These are phyloP conservation scores for Chaetoceros muelleri DNA, from an alignment of 108 stramenopile genomes.

Conservation along the genomic window DNA sequence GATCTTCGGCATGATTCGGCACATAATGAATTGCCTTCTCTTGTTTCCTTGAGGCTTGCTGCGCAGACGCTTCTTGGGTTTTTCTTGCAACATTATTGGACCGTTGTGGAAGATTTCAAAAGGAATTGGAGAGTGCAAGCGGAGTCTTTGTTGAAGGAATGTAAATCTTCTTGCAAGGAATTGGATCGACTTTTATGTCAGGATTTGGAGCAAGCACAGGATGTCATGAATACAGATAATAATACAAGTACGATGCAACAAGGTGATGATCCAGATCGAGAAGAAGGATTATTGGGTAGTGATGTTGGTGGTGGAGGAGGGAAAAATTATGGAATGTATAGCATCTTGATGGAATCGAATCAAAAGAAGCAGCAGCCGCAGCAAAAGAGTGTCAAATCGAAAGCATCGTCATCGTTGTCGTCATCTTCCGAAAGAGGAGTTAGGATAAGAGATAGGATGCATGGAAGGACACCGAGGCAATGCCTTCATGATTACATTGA, in stretches of 20 bases:
- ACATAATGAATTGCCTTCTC: conserved; percentile 62
- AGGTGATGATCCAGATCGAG: background rate
- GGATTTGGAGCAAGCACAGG: background rate
- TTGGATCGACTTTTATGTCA: background rate
- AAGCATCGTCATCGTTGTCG: background rate
- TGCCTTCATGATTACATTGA: conserved; percentile 36
- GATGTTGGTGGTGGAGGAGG: background rate
- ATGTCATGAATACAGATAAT: background rate
- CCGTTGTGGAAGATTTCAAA: conserved; percentile 7
- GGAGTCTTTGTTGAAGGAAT: background rate
- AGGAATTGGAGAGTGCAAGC: conserved; percentile 15
- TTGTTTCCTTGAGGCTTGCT: conserved; percentile 49
- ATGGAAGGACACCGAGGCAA: conserved; percentile 17
- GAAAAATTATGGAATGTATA: background rate
- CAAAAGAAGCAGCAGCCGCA: background rate
- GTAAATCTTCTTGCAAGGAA: background rate
- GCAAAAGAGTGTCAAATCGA: background rate
- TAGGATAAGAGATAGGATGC: background rate
- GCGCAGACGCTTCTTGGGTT: conserved; percentile 55
- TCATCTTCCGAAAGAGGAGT: no score
- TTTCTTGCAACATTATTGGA: conserved; percentile 55
- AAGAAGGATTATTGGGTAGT: background rate
- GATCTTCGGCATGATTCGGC: conserved; percentile 73
- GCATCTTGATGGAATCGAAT: background rate
- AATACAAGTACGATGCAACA: background rate